Evolutionary conservation across 352 stramenopile species (phyloP).

Genomic region (Phytopythium mirpurense): DNA sequence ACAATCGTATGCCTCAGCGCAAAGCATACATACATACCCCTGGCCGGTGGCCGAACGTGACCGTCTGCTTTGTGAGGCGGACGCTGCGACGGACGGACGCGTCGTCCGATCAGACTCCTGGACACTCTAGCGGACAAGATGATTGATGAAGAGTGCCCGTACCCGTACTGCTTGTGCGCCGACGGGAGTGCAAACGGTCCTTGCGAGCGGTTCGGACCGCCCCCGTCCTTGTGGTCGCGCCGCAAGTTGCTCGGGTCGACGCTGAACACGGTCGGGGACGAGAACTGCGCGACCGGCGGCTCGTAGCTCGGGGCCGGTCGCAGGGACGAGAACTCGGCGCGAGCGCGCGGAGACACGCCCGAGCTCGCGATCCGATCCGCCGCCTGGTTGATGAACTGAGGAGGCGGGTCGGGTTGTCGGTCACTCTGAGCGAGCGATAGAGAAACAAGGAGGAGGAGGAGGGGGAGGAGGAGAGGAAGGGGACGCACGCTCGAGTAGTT

Average conservation of each 20-base stretch:
- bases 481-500: constrained; percentile 69
- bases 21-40: no score
- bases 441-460: no score
- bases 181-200: constrained; percentile 4
- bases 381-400: constrained; percentile 63
- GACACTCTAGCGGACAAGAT: no score
- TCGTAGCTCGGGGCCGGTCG: constrained; percentile 34
- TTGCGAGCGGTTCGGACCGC: not conserved
- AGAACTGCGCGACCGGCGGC: constrained; percentile 34
- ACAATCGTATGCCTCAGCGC: no score
- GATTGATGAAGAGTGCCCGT: not conserved
- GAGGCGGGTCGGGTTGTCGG: constrained; percentile 4
- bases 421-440: not conserved
- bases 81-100: constrained; percentile 7
- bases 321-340: constrained; percentile 47
- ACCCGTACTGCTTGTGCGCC: constrained; percentile 40
- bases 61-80: constrained; percentile 33
- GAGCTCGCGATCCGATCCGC: constrained; percentile 58
- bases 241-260: constrained; percentile 43
- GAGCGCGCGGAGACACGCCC: constrained; percentile 30
- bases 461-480: no score
- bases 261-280: constrained; percentile 36
- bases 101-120: not conserved
- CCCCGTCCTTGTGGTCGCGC: not conserved
- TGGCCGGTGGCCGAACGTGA: constrained; percentile 73